Evolutionary conservation across 345 rosid genomes (phyloP), one percentile per base, ranked within the genome.

Genomic region (Heritiera littoralis): DNA sequence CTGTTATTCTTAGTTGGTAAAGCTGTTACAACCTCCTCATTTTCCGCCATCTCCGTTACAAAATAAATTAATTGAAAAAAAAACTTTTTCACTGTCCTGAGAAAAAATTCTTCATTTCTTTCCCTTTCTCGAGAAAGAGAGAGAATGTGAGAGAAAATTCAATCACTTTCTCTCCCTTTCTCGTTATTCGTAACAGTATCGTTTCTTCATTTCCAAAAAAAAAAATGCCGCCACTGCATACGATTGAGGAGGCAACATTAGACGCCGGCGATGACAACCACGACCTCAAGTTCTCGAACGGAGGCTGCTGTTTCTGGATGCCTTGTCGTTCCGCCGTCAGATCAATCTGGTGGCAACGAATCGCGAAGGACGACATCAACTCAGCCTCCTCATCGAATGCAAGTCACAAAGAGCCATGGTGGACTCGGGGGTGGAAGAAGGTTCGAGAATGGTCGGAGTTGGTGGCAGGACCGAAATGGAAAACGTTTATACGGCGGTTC

Each of bases 371-470:
- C 12, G 86, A 89, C 60, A 66, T 68, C 48, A 11, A 72, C 41
- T 83, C 73, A 59, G 81, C 77, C 2, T 69, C 41, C 2, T 66
- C 23, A 10, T 3, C 23, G 23, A 48, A 38, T 38, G n/a, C 51
- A 2, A 58, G 17, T 54, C 58, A 54, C 43, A 2, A 65, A 11
- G 89, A 81, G 7, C 80, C 80, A 3, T 85, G 86, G 88, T 87
- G 89, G 89, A 78, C 45, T 0, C 79, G 84, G 0, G 88, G 90
- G 2, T 88, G 92, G 91, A 83, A 61, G 72, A 83, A 77, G 81
- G 32, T 86, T 56, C 86, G 90, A 6, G 88, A 85, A 7, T 88
- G 88, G 89, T 88, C 89, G 61, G 93, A 90, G 74, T 43, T 86
- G 18, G 74, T 84, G 4, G 89, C 88, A 1, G 90, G 89, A 0